Percentiles rank a stretch among this genome's conserved stretches.
phyloP scores from a whole-genome alignment of 345 rosid species.

The Brassica cretica region DNA sequence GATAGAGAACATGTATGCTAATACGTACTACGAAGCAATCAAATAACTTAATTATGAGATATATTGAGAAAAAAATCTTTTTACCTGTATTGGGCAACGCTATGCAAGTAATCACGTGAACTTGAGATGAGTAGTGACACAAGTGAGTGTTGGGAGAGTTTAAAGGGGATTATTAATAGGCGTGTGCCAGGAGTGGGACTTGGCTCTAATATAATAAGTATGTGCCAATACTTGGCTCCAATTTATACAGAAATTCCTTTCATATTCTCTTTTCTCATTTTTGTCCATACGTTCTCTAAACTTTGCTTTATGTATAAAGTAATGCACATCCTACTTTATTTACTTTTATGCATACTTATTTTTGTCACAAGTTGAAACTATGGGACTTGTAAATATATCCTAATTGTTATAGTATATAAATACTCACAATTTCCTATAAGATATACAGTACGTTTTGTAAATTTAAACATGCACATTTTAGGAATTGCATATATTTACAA shows the following conservation, averaged over 20 bases:
- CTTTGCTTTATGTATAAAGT: conserved; percentile 29
- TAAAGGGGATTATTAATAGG: conserved; percentile 11
- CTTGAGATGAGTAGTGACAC: conserved; percentile 12
- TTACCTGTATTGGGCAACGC: conserved; percentile 21
- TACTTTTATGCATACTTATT: conserved; percentile 14
- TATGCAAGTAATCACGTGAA: conserved; percentile 36
- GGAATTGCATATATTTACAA: no score
- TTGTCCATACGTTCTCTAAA: conserved; percentile 16
- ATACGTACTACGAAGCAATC: not conserved
- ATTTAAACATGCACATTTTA: no score
- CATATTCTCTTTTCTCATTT: conserved; percentile 8
- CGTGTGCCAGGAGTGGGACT: conserved; percentile 30
- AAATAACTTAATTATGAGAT: conserved; percentile 6
- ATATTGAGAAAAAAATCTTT: not conserved
- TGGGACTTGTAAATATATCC: not conserved
- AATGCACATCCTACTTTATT: conserved; percentile 25
- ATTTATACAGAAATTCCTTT: conserved; percentile 33
- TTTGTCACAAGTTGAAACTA: not conserved
- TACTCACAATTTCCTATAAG: not conserved
- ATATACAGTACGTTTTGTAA: no score
- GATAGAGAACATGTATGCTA: not conserved
- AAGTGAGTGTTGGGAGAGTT: conserved; percentile 10
- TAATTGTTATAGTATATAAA: not conserved
- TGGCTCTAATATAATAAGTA: conserved; percentile 24
- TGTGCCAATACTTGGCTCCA: conserved; percentile 37